Base-by-base conservation (phyloP, 2,329 filamentous ascomycete genomes). In the Trichoderma brevicompactum region DNA sequence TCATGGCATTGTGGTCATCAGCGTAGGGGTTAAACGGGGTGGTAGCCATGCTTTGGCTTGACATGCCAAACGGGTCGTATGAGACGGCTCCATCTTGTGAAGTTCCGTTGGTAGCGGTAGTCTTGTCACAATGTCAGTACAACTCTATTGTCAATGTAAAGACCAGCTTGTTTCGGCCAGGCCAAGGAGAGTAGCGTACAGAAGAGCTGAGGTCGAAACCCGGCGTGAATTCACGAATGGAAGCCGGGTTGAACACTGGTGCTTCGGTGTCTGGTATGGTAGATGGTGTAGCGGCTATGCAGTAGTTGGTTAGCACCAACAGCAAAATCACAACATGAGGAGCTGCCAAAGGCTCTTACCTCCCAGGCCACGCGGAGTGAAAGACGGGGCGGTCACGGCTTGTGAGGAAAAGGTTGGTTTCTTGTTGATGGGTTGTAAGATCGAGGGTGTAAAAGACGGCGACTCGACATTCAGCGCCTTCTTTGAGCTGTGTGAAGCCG, bases 401-500 rank as follows among this genome's bases (percentile, higher is more conserved):
- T 96, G 93, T 1, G 93, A 92, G 7, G 94, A 95, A 69, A 98
- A 93, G 8, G 89, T 89, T 9, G 89, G 85, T 72, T 90, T 90
- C 77, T 92, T 92, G 1, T 80, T 78, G 28, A 83, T 70, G 9
- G 68, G 65, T 66, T 79, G 78, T 49, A 83, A 71, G 66, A 76
- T 80, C 13, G 86, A 81, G 6, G 94, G 94, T 0, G 92, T 97
- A 76, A 99, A 99, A 54, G 94, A 92, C 12, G 95, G 94, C 8
- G 95, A 98, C 73, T 98, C 95, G 74, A 97, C 95, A 77, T 96
- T 99, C 70, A 99, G 84, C 34, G 90, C 83, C 77, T 93, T 95
- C 78, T 92, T 92, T 28, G 81, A 74, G 66, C 82, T 84, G 66
- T 66, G 49, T 7, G 46, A 19, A 64, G 38, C 38, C 36, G 17